A percentile compares a stretch with the other conserved stretches of the same genome.
phyloP scores from a whole-genome alignment of 176 grass and related monocot genomes.

The Oryza rufipogon region DNA sequence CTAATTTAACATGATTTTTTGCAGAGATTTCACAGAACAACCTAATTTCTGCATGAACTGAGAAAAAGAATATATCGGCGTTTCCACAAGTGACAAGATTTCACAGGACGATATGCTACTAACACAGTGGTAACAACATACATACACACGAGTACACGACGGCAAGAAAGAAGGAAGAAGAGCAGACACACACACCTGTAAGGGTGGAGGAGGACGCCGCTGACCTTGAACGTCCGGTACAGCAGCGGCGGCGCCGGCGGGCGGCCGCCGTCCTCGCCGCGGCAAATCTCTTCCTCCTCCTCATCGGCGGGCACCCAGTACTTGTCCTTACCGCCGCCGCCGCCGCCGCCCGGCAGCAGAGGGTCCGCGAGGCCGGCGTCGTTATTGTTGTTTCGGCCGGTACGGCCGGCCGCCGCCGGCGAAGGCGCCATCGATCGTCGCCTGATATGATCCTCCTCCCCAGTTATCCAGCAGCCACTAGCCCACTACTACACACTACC shows the following conservation, averaged over 20 bases:
- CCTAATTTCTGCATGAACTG: too few species aligned
- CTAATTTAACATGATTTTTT: too few species aligned
- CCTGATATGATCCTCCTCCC: background rate
- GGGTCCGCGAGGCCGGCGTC: background rate
- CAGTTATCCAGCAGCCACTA: background rate
- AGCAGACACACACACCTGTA: background rate
- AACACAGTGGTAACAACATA: too few species aligned
- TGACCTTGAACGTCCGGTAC: background rate
- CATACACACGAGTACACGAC: background rate
- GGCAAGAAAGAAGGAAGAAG: background rate
- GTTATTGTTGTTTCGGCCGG: background rate
- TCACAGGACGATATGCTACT: too few species aligned
- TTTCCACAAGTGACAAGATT: too few species aligned
- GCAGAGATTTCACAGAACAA: too few species aligned
- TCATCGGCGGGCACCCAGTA: constrained; percentile 31
- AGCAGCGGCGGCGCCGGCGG: constrained; percentile 8
- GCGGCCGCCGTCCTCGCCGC: background rate
- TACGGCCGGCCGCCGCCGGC: background rate
- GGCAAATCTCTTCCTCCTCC: background rate
- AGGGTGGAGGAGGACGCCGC: background rate
- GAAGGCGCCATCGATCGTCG: background rate
- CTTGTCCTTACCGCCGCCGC: background rate
- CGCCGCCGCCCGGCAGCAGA: constrained; percentile 13
- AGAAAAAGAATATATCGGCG: too few species aligned
- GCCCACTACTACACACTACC: too few species aligned